Evolutionary conservation across 352 stramenopile species (phyloP), one percentile per base, ranked within the genome.

Genomic region (Aphanomyces stellatus): DNA sequence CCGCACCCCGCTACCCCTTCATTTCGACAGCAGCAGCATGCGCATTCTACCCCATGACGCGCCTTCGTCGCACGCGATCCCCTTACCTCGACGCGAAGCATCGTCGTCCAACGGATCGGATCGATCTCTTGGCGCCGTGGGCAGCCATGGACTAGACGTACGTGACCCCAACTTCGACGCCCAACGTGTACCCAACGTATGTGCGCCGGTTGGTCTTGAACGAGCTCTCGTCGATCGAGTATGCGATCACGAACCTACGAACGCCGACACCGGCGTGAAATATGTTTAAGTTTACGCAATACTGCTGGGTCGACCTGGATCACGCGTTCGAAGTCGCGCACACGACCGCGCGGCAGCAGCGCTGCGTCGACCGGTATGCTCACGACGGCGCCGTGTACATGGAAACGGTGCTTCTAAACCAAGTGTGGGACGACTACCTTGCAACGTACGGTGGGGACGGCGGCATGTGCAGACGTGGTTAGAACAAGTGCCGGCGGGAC

Each of bases 341-440:
- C 27, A 65, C 57, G 2, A 11, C 4, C 3, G 7, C 8, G 40
- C 57, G 57, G 10, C 57, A 65, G 33, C 13, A 15, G 5, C 57
- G 57, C 27, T 65, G 57, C n/a, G 22, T 24, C 5, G 10, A 30
- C 2, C n/a, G 40, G 51, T 34, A 17, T 17, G n/a, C 2, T n/a
- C 15, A 10, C 31, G 53, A 65, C 57, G 57, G 57, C 2, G 57
- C 57, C 34, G 30, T 65, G 31, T 53, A 65, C 57, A 28, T 51
- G 22, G 57, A 65, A 51, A 15, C 57, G 11, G 53, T 65, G 1
- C 22, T 65, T 4, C 57, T 33, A 33, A 65, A 65, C 28, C 15
- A 34, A 11, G 57, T 41, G 19, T 65, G 57, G 57, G 15, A 51
- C 27, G n/a, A 51, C 15, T 65, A 19, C n/a, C 13, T 51, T 15